Base-by-base conservation (phyloP, 2,329 filamentous ascomycete species). In the Xylariaceae sp. region DNA sequence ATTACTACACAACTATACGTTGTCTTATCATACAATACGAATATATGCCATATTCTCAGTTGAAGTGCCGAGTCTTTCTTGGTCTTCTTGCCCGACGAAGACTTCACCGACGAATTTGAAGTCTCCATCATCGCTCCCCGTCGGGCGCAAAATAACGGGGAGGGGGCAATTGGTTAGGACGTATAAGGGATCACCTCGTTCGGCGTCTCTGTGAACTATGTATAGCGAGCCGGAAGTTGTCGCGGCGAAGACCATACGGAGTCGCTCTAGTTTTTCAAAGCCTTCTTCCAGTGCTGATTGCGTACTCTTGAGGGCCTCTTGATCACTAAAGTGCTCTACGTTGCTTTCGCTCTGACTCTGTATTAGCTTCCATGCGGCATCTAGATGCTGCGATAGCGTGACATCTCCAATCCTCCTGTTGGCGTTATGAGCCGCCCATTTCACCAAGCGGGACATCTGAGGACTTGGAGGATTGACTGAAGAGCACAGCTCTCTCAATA, bases 101-200 rank as follows among this genome's bases (percentile, higher is more conserved):
- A 40, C 36, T 19, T 44, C 42, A 5, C 42, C 42, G 8, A 44
- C 21, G 19, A 34, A 39, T 14, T 11, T 40, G 12, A 38, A 34
- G 10, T 4, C n/a, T 8, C 37, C 14, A 17, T 11, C 4, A n/a
- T n/a, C n/a, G 7, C 19, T 16, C 19, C 14, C 11, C 2, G n/a
- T 8, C 16, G 6, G 39, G 5, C 45, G 45, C 17, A 47, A 21
- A 20, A 49, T 17, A 19, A 47, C 47, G 39, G 43, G 43, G 22
- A 46, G 33, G n/a, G 47, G 43, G 36, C 47, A 47, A 22, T 50
- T 46, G 36, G 46, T 27, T 22, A 40, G 32, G 14, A 47, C 16
- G 21, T 46, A 46, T 12, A 46, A 22, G 3, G 17, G 7, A 20
- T 47, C 44, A 11, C 40, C 37, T 27, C 14, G 27, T 16, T 27